phyloP scores from a whole-genome alignment of 768 basidiomycete genomes.

The Crucibulum laeve region DNA sequence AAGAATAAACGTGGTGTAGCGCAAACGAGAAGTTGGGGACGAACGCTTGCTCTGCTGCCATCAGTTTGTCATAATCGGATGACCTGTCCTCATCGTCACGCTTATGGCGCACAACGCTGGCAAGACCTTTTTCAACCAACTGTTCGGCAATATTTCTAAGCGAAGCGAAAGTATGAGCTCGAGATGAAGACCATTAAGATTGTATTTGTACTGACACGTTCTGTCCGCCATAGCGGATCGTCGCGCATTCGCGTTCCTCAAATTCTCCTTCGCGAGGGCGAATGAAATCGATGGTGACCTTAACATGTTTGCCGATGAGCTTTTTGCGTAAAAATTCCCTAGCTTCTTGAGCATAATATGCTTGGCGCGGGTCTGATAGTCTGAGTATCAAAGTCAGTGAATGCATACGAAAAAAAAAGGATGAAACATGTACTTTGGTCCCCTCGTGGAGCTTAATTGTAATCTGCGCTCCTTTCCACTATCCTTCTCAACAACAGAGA shows the following conservation, averaged over 20 bases:
- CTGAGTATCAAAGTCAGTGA: conserved; percentile 29
- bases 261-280: conserved; percentile 91
- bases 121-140: conserved; percentile 89
- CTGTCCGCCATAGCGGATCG: conserved; percentile 79
- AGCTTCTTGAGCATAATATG: conserved; percentile 87
- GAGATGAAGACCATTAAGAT: background rate
- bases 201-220: conserved; percentile 53
- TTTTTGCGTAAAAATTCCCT: conserved; percentile 90
- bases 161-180: background rate
- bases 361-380: conserved; percentile 80
- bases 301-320: conserved; percentile 86
- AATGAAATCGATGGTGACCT: conserved; percentile 83
- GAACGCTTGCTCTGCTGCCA: conserved; percentile 90
- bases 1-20: background rate
- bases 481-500: conserved; percentile 76
- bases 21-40: conserved; percentile 18
- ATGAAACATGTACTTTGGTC: conserved; percentile 57
- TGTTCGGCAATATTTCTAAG: conserved; percentile 87
- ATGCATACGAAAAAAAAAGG: background rate
- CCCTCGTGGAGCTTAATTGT: conserved; percentile 85
- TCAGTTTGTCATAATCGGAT: conserved; percentile 93
- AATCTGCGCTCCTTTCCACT: conserved; percentile 73
- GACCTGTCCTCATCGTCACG: conserved; percentile 95
- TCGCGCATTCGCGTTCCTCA: conserved; percentile 90
- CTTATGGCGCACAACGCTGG: conserved; percentile 86